Evolutionary conservation across 202 grass and related monocot species (phyloP).

Genomic region (Dendrocalamus latiflorus): DNA sequence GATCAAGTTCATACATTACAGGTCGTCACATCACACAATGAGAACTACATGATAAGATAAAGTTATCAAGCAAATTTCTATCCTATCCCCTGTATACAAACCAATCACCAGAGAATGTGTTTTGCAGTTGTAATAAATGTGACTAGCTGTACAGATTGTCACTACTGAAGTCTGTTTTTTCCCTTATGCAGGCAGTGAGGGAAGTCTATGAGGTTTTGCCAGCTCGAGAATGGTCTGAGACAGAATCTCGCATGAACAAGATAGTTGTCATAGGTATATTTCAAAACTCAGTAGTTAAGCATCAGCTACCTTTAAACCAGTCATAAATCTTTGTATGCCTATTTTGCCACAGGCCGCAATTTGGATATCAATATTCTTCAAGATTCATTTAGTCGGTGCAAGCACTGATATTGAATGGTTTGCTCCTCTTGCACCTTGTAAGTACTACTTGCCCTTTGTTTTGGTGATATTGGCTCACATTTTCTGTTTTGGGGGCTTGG

Average conservation of each 20-base stretch:
- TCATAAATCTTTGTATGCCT: conserved; percentile 30
- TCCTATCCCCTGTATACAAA: not conserved
- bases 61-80: not conserved
- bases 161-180: conserved; percentile 14
- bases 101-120: not conserved
- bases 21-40: too few species aligned
- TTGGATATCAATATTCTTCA: conserved; percentile 61
- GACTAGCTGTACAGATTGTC: not conserved
- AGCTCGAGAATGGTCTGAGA: conserved; percentile 61
- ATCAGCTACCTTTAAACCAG: not conserved
- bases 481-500: not conserved
- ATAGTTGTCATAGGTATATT: conserved; percentile 88
- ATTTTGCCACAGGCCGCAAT: conserved; percentile 58
- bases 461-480: not conserved
- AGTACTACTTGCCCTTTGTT: not conserved
- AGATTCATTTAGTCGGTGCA: conserved; percentile 72
- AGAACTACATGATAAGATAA: conserved; percentile 15
- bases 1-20: conserved; percentile 87
- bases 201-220: conserved; percentile 90
- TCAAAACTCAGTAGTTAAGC: not conserved
- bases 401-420: conserved; percentile 6
- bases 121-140: not conserved
- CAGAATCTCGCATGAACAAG: conserved; percentile 64
- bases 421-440: not conserved
- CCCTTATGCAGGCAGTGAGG: conserved; percentile 77